These are phyloP conservation scores for Puccinia sorghi DNA, from an alignment of 1,284 basidiomycete genomes.

Conservation along the genomic window DNA sequence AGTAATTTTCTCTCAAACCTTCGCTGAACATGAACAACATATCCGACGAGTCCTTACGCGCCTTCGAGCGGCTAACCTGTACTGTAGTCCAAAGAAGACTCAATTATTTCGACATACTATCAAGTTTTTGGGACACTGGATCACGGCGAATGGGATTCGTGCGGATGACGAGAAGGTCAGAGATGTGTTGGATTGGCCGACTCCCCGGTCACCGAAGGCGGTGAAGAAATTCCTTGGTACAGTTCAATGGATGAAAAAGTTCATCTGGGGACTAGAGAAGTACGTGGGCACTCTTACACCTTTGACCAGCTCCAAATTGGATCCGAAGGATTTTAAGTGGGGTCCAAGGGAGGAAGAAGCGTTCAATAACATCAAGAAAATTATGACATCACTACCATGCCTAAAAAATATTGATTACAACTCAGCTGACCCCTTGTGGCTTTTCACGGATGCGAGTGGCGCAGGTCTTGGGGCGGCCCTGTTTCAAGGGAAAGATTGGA, in stretches of 20 bases:
- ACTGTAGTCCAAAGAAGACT: conserved; percentile 31
- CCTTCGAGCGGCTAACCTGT: background rate
- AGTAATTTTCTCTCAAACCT: conserved; percentile 60
- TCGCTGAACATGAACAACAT: conserved; percentile 58
- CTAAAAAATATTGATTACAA: conserved; percentile 15
- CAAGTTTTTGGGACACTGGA: conserved; percentile 59
- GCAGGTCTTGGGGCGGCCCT: conserved; percentile 44
- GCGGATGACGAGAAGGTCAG: conserved; percentile 58
- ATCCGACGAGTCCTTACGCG: background rate
- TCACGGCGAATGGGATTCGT: conserved; percentile 58
- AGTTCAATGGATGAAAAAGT: conserved; percentile 58
- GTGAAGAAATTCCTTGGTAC: conserved; percentile 60
- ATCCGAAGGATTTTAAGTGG: background rate
- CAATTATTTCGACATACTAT: conserved; percentile 55
- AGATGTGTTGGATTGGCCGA: conserved; percentile 59
- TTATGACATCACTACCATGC: conserved; percentile 14
- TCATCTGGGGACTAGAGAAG: conserved; percentile 59
- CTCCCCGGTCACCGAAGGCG: conserved; percentile 55
- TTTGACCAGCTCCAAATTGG: conserved; percentile 56
- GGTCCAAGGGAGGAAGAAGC: background rate
- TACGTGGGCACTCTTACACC: conserved; percentile 58
- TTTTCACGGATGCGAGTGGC: conserved; percentile 36
- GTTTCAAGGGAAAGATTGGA: conserved; percentile 43
- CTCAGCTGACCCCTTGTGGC: conserved; percentile 2
- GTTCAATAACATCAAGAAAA: conserved; percentile 9